phyloP scores from a whole-genome alignment of 2,329 filamentous ascomycete species.

The Verticillium tricorpus region DNA sequence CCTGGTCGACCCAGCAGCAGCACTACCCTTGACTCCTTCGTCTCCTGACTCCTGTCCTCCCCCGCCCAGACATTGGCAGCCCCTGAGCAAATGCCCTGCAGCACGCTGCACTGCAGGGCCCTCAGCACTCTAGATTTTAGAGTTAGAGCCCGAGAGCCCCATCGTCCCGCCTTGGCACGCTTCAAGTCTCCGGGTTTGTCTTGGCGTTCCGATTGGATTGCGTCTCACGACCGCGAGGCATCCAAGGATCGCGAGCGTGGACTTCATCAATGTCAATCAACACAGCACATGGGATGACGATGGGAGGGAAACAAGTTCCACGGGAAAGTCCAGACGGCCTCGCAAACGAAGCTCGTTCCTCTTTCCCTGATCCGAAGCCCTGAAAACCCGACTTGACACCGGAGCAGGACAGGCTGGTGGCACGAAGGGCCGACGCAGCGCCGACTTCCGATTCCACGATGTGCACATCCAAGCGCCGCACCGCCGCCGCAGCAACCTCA shows the following conservation, averaged over 20 bases:
- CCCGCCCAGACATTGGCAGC: not conserved
- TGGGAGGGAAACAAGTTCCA: not conserved
- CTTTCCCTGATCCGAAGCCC: not conserved
- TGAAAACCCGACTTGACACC: not conserved
- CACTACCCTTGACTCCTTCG: not conserved
- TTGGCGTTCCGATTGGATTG: not conserved
- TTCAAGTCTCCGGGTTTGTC: slow-evolving; percentile 1
- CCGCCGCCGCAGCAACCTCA: not conserved
- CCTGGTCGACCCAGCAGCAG: not conserved
- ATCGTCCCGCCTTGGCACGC: slow-evolving; percentile 3
- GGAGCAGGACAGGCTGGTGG: not conserved
- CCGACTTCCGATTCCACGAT: not conserved
- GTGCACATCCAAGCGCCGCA: not conserved
- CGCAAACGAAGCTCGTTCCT: not conserved
- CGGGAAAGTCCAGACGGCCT: not conserved
- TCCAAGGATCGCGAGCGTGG: not conserved
- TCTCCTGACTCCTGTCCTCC: not conserved
- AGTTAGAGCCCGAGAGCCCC: not conserved
- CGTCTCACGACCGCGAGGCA: not conserved
- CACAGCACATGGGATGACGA: not conserved
- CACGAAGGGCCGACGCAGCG: not conserved
- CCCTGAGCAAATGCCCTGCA: not conserved
- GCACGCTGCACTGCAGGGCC: not conserved
- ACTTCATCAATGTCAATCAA: not conserved
- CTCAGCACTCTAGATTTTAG: not conserved